These are phyloP conservation scores for Agaricus blazei DNA, from an alignment of 768 basidiomycete genomes.

Conservation along the genomic window DNA sequence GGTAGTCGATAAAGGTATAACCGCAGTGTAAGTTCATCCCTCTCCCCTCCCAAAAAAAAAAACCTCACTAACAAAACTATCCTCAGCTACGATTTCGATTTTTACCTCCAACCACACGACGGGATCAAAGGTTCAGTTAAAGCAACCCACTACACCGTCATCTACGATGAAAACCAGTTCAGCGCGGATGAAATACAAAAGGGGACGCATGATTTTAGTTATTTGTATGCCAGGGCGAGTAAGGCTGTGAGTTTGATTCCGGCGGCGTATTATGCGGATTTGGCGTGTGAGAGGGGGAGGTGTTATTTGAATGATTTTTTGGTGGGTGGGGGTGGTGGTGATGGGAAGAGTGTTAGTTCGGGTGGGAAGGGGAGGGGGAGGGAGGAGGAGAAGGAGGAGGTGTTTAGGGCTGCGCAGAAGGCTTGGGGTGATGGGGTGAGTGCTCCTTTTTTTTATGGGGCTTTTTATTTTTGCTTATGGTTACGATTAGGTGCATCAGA, in stretches of 20 bases:
- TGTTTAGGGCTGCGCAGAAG: slow-evolving; percentile 31
- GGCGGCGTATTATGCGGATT: slow-evolving; percentile 76
- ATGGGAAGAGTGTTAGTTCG: slow-evolving; percentile 25
- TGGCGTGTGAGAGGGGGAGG: slow-evolving; percentile 77
- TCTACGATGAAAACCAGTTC: slow-evolving; percentile 74
- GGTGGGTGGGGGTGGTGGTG: slow-evolving; percentile 32
- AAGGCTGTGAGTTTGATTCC: slow-evolving; percentile 80
- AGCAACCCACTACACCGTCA: slow-evolving; percentile 73
- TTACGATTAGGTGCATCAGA: slow-evolving; percentile 39
- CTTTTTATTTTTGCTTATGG: slow-evolving; percentile 6
- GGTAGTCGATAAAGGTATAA: slow-evolving; percentile 75
- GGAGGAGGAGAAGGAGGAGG: slow-evolving; percentile 31
- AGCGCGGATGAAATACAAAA: slow-evolving; percentile 69
- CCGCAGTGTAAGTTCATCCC: slow-evolving; percentile 45
- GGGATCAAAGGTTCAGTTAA: slow-evolving; percentile 69
- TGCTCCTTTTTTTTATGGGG: slow-evolving; percentile 7
- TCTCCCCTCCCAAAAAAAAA: neutral
- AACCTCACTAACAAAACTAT: slow-evolving; percentile 13
- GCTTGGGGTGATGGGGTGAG: slow-evolving; percentile 53
- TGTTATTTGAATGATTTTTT: slow-evolving; percentile 74
- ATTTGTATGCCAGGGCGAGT: slow-evolving; percentile 79
- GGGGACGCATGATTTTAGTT: slow-evolving; percentile 63
- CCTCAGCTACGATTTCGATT: slow-evolving; percentile 56
- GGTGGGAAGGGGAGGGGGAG: slow-evolving; percentile 21
- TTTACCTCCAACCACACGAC: slow-evolving; percentile 69